These are phyloP conservation scores for Nothophytophthora sp. DNA, from an alignment of 352 stramenopile genomes.

Conservation along the genomic window DNA sequence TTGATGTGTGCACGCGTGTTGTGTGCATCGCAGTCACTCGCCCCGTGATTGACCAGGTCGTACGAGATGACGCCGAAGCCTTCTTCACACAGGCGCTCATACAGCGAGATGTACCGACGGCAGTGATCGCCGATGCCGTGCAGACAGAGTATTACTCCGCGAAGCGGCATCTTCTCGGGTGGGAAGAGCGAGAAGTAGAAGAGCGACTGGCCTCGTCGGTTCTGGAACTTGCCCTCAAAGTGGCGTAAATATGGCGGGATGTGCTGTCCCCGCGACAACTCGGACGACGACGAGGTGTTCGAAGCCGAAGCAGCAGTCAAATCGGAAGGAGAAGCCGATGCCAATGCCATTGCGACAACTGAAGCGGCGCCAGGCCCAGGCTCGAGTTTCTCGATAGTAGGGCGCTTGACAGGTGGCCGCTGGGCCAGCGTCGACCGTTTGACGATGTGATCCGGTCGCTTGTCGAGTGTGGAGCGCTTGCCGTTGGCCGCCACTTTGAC, in stretches of 20 bases:
- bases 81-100: constrained; percentile 42
- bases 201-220: constrained; percentile 36
- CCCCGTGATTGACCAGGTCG: constrained; percentile 49
- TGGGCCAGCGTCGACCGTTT: too few relatives aligned
- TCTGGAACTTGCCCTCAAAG: constrained; percentile 39
- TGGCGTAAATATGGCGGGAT: constrained; percentile 33
- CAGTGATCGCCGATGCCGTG: constrained; percentile 53
- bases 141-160: constrained; percentile 43
- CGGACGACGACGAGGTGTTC: too few relatives aligned
- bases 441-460: too few relatives aligned
- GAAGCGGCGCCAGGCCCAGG: too few relatives aligned
- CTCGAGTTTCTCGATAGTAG: too few relatives aligned
- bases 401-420: too few relatives aligned
- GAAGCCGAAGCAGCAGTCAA: too few relatives aligned
- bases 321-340: neutral
- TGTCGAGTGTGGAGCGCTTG: too few relatives aligned
- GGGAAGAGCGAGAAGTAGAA: constrained; percentile 50
- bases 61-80: constrained; percentile 52
- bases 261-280: too few relatives aligned
- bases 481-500: too few relatives aligned
- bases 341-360: neutral
- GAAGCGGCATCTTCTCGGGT: constrained; percentile 22
- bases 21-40: constrained; percentile 39
- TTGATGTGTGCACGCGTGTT: constrained; percentile 38
- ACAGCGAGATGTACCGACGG: constrained; percentile 39